Conservation (phyloP, 1,284 basidiomycete species). For the Leccinum pachyderme region DNA sequence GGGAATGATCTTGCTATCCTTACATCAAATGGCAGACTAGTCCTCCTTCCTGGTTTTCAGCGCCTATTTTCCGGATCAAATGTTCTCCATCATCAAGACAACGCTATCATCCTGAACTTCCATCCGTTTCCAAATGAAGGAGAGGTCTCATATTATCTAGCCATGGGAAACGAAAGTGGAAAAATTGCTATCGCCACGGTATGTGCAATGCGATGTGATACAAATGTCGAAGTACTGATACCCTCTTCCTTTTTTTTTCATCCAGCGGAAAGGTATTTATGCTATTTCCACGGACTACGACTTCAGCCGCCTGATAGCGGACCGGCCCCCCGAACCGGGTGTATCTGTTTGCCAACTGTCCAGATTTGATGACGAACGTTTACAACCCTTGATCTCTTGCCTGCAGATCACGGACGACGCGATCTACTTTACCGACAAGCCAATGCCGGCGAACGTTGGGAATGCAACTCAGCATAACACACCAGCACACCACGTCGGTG, state of each 20-base stretch:
- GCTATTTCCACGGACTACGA: constrained; percentile 35
- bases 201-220: constrained; percentile 15
- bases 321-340: constrained; percentile 18
- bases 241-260: neutral
- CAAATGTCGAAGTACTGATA: neutral
- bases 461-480: neutral
- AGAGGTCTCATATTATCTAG: constrained; percentile 46
- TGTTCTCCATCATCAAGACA: constrained; percentile 32
- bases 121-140: constrained; percentile 22
- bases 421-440: constrained; percentile 50
- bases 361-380: constrained; percentile 36
- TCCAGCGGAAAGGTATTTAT: constrained; percentile 50
- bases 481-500: neutral
- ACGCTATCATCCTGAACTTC: constrained; percentile 45
- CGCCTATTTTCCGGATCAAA: constrained; percentile 35
- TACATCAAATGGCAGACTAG: constrained; percentile 40
- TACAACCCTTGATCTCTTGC: constrained; percentile 45
- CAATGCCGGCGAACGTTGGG: neutral
- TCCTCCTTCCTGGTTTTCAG: constrained; percentile 56
- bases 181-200: constrained; percentile 53
- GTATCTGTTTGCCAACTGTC: constrained; percentile 37
- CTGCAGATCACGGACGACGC: constrained; percentile 57
- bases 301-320: constrained; percentile 17
- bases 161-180: constrained; percentile 43
- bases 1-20: constrained; percentile 55